Percentiles rank a stretch among this genome's conserved stretches.
These are phyloP conservation scores for Leishmania lainsoni DNA, from an alignment of 208 protist genomes.

Conservation along the genomic window DNA sequence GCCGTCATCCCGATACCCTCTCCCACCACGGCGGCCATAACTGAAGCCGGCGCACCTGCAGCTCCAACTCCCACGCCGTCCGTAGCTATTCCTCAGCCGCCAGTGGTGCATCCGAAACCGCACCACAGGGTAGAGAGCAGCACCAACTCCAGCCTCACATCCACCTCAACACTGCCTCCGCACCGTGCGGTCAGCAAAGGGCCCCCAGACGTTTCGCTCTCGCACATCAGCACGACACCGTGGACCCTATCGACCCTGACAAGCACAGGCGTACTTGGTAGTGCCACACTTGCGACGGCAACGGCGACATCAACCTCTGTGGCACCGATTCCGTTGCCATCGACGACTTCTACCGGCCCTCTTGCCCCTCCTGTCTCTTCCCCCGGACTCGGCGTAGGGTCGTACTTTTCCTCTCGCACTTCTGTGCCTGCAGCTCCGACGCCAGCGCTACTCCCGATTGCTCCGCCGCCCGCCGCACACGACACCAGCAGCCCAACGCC, in stretches of 20 bases:
- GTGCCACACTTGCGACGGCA: not conserved
- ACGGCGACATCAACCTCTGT: not conserved
- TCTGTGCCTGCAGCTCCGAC: not conserved
- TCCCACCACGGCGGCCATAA: not conserved
- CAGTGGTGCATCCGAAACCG: conserved; percentile 2
- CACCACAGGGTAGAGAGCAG: conserved; percentile 25
- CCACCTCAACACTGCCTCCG: conserved; percentile 28
- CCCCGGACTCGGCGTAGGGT: conserved; percentile 8
- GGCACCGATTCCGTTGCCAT: not conserved
- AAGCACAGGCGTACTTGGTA: not conserved
- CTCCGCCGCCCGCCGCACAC: conserved; percentile 15
- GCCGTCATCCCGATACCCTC: conserved; percentile 1
- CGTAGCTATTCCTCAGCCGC: not conserved
- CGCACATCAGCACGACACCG: not conserved
- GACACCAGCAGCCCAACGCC: conserved; percentile 1
- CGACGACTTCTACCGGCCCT: not conserved
- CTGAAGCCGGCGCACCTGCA: not conserved
- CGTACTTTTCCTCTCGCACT: conserved; percentile 22
- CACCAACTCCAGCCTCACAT: conserved; percentile 26
- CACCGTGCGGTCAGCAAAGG: conserved; percentile 14
- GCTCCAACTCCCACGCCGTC: not conserved
- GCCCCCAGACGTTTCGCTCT: not conserved
- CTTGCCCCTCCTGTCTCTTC: not conserved
- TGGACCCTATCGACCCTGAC: not conserved
- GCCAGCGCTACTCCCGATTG: not conserved